A percentile compares a stretch with the other conserved stretches of the same genome.
Evolutionary conservation across 306 rosid species (phyloP).

Genomic region (Leucaena leucocephala): DNA sequence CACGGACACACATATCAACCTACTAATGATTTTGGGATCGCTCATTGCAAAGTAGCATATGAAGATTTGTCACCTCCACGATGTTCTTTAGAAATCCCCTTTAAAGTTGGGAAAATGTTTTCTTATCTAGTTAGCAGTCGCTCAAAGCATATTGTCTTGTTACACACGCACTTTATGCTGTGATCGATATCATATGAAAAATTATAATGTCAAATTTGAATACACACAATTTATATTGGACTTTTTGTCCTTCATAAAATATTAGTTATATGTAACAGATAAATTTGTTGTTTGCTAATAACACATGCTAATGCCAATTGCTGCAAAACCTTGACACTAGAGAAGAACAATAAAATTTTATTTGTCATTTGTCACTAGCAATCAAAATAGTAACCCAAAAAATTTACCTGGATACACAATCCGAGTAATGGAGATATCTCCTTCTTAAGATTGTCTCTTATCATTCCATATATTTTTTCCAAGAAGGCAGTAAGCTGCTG

Average conservation of each 20-base stretch:
- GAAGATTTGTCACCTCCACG: slow-evolving; percentile 5
- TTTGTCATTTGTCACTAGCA: not conserved
- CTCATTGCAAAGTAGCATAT: slow-evolving; percentile 25
- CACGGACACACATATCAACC: slow-evolving; percentile 28
- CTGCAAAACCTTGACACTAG: slow-evolving; percentile 16
- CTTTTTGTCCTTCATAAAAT: not conserved
- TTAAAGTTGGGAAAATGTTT: not conserved
- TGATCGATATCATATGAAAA: slow-evolving; percentile 10
- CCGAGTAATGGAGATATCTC: slow-evolving; percentile 99
- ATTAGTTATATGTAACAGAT: not conserved
- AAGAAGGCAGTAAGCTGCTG: slow-evolving; percentile 99
- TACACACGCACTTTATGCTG: not conserved
- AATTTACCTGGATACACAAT: slow-evolving; percentile 86
- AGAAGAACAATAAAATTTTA: slow-evolving; percentile 5
- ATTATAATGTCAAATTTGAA: not conserved
- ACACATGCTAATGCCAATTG: slow-evolving; percentile 15
- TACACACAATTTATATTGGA: not conserved
- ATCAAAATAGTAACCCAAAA: slow-evolving; percentile 13
- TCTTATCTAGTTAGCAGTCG: slow-evolving; percentile 13
- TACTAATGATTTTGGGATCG: slow-evolving; percentile 20
- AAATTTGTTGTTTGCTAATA: slow-evolving; percentile 19
- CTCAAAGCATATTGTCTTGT: slow-evolving; percentile 16
- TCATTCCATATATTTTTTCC: slow-evolving; percentile 98
- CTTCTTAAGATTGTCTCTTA: slow-evolving; percentile 93
- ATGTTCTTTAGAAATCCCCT: slow-evolving; percentile 1